phyloP scores from a whole-genome alignment of 2,329 filamentous ascomycete species.

The Elsinoe ampelina region DNA sequence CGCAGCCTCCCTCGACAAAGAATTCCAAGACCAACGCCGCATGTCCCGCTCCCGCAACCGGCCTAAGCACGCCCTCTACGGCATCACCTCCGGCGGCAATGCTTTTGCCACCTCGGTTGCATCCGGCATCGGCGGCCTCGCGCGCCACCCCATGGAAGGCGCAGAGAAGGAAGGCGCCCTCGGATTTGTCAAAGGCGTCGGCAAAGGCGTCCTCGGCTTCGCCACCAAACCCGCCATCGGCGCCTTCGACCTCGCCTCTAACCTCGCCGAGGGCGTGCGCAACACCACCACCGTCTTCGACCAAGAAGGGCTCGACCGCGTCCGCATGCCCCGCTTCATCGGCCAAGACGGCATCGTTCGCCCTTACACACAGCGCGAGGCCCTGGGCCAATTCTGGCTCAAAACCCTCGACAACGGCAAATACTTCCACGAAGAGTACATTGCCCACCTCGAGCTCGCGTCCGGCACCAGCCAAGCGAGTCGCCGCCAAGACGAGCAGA shows the following conservation, averaged over 20 bases:
- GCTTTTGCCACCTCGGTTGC: constrained; percentile 88
- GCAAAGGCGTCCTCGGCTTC: constrained; percentile 87
- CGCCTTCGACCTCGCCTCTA: constrained; percentile 92
- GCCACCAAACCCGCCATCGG: constrained; percentile 96
- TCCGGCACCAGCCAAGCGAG: constrained; percentile 58
- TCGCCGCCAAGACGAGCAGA: constrained; percentile 15
- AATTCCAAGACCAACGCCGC: constrained; percentile 91
- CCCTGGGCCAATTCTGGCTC: constrained; percentile 94
- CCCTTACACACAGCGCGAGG: constrained; percentile 88
- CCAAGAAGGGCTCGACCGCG: constrained; percentile 83
- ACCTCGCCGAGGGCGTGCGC: constrained; percentile 92
- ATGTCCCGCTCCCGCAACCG: constrained; percentile 89
- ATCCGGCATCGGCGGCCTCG: constrained; percentile 86
- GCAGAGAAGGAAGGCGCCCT: constrained; percentile 90
- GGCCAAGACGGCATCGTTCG: constrained; percentile 87
- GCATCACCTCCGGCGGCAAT: constrained; percentile 90
- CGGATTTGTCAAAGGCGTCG: constrained; percentile 95
- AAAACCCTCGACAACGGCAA: constrained; percentile 97
- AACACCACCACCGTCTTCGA: constrained; percentile 99
- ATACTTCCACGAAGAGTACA: constrained; percentile 96
- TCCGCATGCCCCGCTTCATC: constrained; percentile 87
- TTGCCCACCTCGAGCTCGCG: constrained; percentile 80
- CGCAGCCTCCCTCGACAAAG: constrained; percentile 92
- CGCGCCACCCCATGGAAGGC: constrained; percentile 86
- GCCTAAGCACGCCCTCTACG: constrained; percentile 94